Evolutionary conservation across 176 grass and related monocot species (phyloP).

Genomic region (Dactylis glomerata): DNA sequence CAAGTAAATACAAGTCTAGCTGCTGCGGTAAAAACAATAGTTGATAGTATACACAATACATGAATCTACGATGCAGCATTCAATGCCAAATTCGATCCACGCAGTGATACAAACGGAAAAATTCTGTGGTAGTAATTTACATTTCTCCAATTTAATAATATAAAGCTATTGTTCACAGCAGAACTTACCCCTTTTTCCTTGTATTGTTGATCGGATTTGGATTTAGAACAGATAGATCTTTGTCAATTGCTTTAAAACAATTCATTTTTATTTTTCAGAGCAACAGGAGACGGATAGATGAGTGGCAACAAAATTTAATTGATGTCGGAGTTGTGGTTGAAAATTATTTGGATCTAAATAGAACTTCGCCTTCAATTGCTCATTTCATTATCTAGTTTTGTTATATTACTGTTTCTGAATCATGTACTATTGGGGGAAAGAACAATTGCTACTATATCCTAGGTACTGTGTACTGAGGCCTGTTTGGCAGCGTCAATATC

Average conservation of each 20-base stretch:
- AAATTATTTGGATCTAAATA: not conserved
- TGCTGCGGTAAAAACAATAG: not conserved
- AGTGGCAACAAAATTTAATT: not conserved
- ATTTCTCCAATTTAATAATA: not conserved
- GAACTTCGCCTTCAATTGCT: not conserved
- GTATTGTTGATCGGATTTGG: too few relatives aligned
- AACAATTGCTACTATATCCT: too few relatives aligned
- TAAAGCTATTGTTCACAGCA: not conserved
- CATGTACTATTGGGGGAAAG: too few relatives aligned
- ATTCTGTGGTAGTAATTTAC: not conserved
- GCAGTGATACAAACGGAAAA: not conserved
- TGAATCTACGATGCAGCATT: not conserved
- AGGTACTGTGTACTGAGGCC: too few relatives aligned
- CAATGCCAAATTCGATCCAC: not conserved
- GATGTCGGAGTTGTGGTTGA: not conserved
- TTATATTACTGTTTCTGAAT: too few relatives aligned
- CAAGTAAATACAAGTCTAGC: not conserved
- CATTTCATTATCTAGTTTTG: too few relatives aligned
- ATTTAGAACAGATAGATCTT: too few relatives aligned
- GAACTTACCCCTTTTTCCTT: too few relatives aligned
- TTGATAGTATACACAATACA: not conserved
- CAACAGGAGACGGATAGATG: too few relatives aligned
- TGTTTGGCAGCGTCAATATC: not conserved
- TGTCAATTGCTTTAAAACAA: too few relatives aligned
- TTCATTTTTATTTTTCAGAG: too few relatives aligned